Conservation (phyloP, 1,139 yeast genomes). For the Suhomyces bribrorum region DNA sequence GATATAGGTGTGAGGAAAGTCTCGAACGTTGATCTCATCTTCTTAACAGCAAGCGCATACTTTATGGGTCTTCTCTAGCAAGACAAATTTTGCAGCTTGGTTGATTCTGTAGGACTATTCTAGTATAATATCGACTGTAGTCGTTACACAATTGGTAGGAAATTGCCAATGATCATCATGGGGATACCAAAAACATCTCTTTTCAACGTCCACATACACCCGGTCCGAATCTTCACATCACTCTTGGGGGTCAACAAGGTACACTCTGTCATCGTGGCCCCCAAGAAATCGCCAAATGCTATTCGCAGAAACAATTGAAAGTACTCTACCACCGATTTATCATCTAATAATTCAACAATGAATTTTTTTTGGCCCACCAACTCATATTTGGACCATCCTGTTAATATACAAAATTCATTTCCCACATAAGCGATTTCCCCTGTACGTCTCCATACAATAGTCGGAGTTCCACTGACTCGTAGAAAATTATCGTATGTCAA, state of each 20-base stretch:
- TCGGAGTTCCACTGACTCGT: constrained; percentile 86
- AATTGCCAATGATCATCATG: constrained; percentile 94
- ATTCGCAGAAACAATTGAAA: constrained; percentile 81
- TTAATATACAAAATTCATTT: constrained; percentile 82
- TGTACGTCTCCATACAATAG: constrained; percentile 92
- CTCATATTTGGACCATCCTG: constrained; percentile 84
- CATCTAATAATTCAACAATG: constrained; percentile 88
- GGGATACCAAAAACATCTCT: constrained; percentile 66
- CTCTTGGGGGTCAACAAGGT: constrained; percentile 62
- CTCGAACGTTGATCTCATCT: too few species aligned
- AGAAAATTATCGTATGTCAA: constrained; percentile 87
- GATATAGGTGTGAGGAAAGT: too few species aligned
- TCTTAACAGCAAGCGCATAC: too few species aligned
- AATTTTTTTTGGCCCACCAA: constrained; percentile 63
- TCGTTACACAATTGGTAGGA: constrained; percentile 63
- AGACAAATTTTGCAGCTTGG: too few species aligned
- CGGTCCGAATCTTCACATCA: constrained; percentile 58
- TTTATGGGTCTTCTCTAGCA: too few species aligned
- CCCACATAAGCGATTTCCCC: constrained; percentile 96
- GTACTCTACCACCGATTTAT: constrained; percentile 80
- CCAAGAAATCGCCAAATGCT: constrained; percentile 89
- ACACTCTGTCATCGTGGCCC: constrained; percentile 88
- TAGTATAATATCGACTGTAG: background rate
- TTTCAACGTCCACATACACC: constrained; percentile 85
- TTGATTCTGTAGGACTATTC: too few species aligned